These are phyloP conservation scores for Mortierella sp. DNA, from an alignment of 371 early-diverging fungal genomes.

Conservation along the genomic window DNA sequence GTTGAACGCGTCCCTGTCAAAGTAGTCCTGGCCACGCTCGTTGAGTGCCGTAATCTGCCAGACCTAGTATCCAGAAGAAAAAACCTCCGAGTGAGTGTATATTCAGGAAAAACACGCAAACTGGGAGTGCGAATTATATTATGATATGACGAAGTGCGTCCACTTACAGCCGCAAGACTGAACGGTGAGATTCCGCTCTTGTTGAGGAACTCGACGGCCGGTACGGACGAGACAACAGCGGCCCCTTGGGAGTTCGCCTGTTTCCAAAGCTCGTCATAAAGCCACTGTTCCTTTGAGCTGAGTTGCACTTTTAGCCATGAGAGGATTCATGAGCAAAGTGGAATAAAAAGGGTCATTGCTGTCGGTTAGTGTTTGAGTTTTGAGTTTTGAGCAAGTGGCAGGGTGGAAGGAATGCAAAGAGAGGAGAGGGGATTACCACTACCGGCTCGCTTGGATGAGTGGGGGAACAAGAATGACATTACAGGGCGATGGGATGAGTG, in stretches of 20 bases:
- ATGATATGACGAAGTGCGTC: background rate
- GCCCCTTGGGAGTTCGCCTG: constrained; percentile 3
- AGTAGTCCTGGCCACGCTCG: background rate
- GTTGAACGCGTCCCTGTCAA: background rate
- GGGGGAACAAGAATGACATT: too few relatives aligned
- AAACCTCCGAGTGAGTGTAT: too few relatives aligned
- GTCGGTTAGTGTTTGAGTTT: background rate
- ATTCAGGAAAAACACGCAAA: too few relatives aligned
- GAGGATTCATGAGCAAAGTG: too few relatives aligned
- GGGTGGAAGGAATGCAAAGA: too few relatives aligned
- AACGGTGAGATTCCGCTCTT: background rate
- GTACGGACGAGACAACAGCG: background rate
- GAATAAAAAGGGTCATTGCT: background rate
- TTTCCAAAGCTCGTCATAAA: background rate
- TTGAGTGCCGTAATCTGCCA: background rate
- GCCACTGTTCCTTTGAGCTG: background rate
- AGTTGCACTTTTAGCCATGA: background rate
- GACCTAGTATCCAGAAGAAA: background rate
- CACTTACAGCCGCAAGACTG: background rate
- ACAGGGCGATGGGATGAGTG: too few relatives aligned
- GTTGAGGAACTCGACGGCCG: background rate
- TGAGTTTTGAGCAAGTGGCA: too few relatives aligned
- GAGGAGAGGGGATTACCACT: too few relatives aligned
- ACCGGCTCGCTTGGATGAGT: too few relatives aligned
- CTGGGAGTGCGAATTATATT: too few relatives aligned